These are phyloP conservation scores for Durusdinium trenchii DNA, from an alignment of 73 alveolate species.

Conservation along the genomic window DNA sequence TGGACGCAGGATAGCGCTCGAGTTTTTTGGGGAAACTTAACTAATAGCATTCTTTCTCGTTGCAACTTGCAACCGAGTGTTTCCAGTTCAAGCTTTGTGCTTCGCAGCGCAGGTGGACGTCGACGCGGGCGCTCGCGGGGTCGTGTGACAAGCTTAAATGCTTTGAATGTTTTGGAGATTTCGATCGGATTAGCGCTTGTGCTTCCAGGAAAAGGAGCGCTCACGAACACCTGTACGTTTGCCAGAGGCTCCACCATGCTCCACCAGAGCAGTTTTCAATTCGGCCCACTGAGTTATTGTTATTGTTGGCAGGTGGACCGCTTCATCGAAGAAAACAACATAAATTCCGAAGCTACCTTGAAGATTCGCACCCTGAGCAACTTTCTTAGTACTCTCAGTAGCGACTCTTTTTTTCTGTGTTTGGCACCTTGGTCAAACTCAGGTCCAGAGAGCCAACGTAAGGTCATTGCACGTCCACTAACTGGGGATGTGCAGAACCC, in stretches of 20 bases:
- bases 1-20: no score
- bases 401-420: no score
- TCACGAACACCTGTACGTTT: conserved; percentile 65
- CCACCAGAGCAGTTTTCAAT: neutral
- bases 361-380: conserved; percentile 67
- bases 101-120: no score
- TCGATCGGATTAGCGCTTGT: neutral
- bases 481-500: conserved; percentile 93
- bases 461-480: conserved; percentile 85
- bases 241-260: conserved; percentile 41
- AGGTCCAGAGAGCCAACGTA: conserved; percentile 95
- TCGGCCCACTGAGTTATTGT: neutral
- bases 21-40: no score
- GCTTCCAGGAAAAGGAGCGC: conserved; percentile 42
- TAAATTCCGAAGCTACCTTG: conserved; percentile 64
- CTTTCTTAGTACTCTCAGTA: neutral
- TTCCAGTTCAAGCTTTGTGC: no score
- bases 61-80: no score
- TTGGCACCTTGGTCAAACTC: neutral
- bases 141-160: neutral
- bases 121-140: conserved; percentile 31
- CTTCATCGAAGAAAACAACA: conserved; percentile 73
- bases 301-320: conserved; percentile 70
- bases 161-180: neutral
- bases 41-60: no score